phyloP scores from a whole-genome alignment of 805 yeast genomes.

The Komagataella ulmi region DNA sequence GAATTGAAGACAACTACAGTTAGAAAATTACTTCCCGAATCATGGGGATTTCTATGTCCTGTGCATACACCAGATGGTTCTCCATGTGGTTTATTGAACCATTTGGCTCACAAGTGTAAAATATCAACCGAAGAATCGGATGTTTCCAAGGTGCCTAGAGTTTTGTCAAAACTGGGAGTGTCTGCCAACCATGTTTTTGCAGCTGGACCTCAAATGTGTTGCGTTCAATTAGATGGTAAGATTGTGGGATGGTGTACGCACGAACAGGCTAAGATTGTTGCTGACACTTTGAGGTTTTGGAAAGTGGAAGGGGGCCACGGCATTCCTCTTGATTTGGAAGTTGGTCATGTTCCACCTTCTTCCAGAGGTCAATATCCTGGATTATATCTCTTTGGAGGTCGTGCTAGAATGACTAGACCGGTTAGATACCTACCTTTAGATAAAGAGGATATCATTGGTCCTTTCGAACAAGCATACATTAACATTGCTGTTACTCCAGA shows the following conservation, averaged over 20 bases:
- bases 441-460: constrained; percentile 82
- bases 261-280: constrained; percentile 71
- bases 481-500: constrained; percentile 88
- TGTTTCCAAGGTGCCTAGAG: constrained; percentile 55
- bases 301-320: constrained; percentile 71
- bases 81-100: constrained; percentile 96
- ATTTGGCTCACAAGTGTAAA: constrained; percentile 88
- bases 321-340: constrained; percentile 79
- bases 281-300: constrained; percentile 86
- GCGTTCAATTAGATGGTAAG: constrained; percentile 89
- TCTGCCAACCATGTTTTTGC: constrained; percentile 66
- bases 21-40: constrained; percentile 89
- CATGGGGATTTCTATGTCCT: constrained; percentile 98
- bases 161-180: constrained; percentile 64
- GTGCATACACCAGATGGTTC: constrained; percentile 99
- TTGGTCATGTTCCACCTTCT: constrained; percentile 96
- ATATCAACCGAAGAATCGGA: constrained; percentile 71
- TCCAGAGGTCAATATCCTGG: constrained; percentile 96
- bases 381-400: constrained; percentile 79
- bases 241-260: constrained; percentile 93
- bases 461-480: constrained; percentile 97
- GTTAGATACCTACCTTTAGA: constrained; percentile 81
- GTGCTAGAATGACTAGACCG: constrained; percentile 92
- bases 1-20: constrained; percentile 96
- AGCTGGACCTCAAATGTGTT: constrained; percentile 80